Evolutionary conservation across 495 filamentous ascomycete species (phyloP).

Genomic region (Aspergillus nanangensis): DNA sequence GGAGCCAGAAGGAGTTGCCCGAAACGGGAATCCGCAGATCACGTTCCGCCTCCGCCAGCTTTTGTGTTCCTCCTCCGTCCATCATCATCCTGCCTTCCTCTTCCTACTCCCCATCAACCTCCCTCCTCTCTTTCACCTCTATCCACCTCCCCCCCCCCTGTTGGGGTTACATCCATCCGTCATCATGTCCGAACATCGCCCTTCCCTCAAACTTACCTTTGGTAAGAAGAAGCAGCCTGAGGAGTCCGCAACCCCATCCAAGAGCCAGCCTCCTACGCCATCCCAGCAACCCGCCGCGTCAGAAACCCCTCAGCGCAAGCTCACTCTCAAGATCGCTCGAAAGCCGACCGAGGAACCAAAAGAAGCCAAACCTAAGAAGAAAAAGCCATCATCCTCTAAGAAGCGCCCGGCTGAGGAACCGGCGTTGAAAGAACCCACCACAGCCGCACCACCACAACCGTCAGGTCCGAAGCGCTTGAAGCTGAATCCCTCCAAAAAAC

Average conservation of each 20-base stretch:
- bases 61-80: not conserved
- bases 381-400: constrained; percentile 37
- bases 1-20: not conserved
- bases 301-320: constrained; percentile 31
- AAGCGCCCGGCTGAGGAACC: constrained; percentile 36
- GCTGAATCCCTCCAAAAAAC: constrained; percentile 39
- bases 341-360: constrained; percentile 28
- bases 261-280: constrained; percentile 30
- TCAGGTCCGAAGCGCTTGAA: constrained; percentile 40
- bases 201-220: constrained; percentile 49
- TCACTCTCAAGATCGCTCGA: constrained; percentile 50
- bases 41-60: not conserved
- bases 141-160: not conserved
- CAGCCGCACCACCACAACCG: constrained; percentile 7
- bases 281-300: constrained; percentile 19
- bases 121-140: not conserved
- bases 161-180: not conserved
- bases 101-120: not conserved
- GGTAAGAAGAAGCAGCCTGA: constrained; percentile 34
- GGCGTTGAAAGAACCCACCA: constrained; percentile 17
- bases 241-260: constrained; percentile 16
- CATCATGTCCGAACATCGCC: constrained; percentile 37
- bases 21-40: not conserved
- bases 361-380: constrained; percentile 36
- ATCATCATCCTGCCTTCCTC: not conserved